Conservation (phyloP, 768 basidiomycete genomes). For the Pleurotus citrinopileatus region DNA sequence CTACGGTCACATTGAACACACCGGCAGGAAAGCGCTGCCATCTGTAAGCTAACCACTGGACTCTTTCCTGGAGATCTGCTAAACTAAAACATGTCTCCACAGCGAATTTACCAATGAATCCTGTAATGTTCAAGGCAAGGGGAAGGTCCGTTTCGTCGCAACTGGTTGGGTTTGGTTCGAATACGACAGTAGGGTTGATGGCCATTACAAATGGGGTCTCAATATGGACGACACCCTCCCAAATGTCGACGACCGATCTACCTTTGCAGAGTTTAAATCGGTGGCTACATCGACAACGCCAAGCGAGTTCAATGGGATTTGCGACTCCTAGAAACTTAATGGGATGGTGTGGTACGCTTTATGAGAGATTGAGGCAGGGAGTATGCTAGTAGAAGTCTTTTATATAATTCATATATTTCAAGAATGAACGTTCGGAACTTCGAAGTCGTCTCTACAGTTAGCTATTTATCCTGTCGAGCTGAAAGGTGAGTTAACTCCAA, state of each 20-base stretch:
- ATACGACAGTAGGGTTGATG: conserved; percentile 12
- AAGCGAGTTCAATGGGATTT: background rate
- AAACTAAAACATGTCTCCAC: background rate
- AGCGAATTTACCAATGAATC: conserved; percentile 11
- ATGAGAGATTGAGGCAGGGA: too few species aligned
- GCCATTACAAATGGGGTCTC: conserved; percentile 15
- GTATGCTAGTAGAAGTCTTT: too few species aligned
- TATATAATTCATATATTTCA: too few species aligned
- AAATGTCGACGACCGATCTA: conserved; percentile 13
- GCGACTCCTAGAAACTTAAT: background rate
- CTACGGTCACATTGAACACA: conserved; percentile 6
- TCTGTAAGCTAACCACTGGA: conserved; percentile 1
- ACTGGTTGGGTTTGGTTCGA: conserved; percentile 18
- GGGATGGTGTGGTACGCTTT: too few species aligned
- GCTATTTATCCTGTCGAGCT: too few species aligned
- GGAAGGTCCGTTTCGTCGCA: conserved; percentile 12
- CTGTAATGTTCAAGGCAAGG: conserved; percentile 11
- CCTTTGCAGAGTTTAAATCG: conserved; percentile 9
- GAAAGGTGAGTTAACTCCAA: too few species aligned
- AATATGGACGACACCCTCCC: conserved; percentile 9
- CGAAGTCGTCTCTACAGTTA: too few species aligned
- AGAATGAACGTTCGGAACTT: too few species aligned
- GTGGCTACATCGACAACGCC: background rate
- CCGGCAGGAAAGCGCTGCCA: conserved; percentile 10
- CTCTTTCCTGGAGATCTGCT: background rate